Evolutionary conservation across 2,329 filamentous ascomycete genomes (phyloP).

Genomic region (Dothideomycetes sp.): DNA sequence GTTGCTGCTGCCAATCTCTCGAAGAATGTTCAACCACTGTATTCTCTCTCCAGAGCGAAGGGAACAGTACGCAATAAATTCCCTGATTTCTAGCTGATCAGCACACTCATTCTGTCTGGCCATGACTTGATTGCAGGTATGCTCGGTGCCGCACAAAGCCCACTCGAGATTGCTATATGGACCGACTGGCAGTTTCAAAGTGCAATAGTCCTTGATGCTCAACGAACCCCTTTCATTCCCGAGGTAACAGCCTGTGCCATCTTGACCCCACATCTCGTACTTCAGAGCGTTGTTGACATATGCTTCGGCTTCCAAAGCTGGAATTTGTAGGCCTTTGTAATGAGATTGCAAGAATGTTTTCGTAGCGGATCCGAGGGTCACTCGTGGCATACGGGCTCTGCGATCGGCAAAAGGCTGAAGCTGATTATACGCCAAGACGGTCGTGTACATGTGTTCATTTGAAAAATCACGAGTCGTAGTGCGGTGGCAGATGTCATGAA

Average conservation of each 20-base stretch:
- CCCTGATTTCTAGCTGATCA: conserved; percentile 37
- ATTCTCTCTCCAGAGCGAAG: conserved; percentile 38
- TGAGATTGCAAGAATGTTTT: conserved; percentile 44
- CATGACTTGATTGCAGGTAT: conserved; percentile 47
- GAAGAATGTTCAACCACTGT: conserved; percentile 41
- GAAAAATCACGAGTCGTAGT: conserved; percentile 6
- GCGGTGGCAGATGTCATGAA: conserved; percentile 30
- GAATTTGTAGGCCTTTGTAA: conserved; percentile 35
- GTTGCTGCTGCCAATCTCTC: conserved; percentile 43
- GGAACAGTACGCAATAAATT: conserved; percentile 45
- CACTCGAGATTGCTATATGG: conserved; percentile 27
- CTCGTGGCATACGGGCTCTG: not conserved
- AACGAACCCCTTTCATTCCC: conserved; percentile 22
- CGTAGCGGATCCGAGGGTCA: conserved; percentile 33
- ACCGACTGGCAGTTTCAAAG: conserved; percentile 28
- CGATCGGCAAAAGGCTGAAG: conserved; percentile 22
- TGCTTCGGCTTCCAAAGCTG: conserved; percentile 33
- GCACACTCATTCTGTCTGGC: conserved; percentile 45
- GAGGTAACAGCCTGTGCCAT: conserved; percentile 33
- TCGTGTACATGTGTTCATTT: conserved; percentile 19
- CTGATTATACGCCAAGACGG: conserved; percentile 28
- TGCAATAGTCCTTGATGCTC: conserved; percentile 40
- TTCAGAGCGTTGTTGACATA: conserved; percentile 39
- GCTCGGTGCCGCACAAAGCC: conserved; percentile 28
- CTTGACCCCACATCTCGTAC: conserved; percentile 41